Conservation (phyloP, 1,284 basidiomycete genomes). For the Cutaneotrichosporon mucoides region DNA sequence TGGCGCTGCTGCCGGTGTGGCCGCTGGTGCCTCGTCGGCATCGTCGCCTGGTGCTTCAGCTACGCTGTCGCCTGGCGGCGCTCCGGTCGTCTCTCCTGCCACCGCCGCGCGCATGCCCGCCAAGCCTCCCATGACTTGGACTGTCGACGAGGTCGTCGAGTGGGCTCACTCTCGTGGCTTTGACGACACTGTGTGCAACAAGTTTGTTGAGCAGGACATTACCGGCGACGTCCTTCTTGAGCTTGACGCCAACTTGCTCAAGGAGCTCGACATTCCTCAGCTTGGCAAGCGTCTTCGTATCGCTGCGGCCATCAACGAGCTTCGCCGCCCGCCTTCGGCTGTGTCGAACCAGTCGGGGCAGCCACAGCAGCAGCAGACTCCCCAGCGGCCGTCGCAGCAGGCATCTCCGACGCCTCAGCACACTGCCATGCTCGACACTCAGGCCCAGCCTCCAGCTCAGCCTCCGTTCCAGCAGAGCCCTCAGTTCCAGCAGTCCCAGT, state of each 20-base stretch:
- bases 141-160: slow-evolving; percentile 79
- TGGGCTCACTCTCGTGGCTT: slow-evolving; percentile 86
- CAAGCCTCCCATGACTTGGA: slow-evolving; percentile 66
- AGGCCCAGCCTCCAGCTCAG: too few species aligned
- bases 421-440: too few species aligned
- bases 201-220: slow-evolving; percentile 90
- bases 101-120: slow-evolving; percentile 10
- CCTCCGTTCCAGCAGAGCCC: too few species aligned
- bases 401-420: too few species aligned
- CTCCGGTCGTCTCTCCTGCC: background rate
- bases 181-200: slow-evolving; percentile 72
- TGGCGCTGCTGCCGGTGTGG: background rate
- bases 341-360: slow-evolving; percentile 2
- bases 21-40: background rate
- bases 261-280: slow-evolving; percentile 91
- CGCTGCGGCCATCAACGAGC: slow-evolving; percentile 87
- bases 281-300: slow-evolving; percentile 94
- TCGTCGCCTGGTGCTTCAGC: background rate
- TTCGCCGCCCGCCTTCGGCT: slow-evolving; percentile 64
- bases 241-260: slow-evolving; percentile 85
- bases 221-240: slow-evolving; percentile 94
- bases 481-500: too few species aligned
- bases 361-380: background rate
- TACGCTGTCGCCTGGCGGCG: too few species aligned
- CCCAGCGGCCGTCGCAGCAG: background rate